These are phyloP conservation scores for Spongospora subterranea DNA, from an alignment of 208 protist species.

Conservation along the genomic window DNA sequence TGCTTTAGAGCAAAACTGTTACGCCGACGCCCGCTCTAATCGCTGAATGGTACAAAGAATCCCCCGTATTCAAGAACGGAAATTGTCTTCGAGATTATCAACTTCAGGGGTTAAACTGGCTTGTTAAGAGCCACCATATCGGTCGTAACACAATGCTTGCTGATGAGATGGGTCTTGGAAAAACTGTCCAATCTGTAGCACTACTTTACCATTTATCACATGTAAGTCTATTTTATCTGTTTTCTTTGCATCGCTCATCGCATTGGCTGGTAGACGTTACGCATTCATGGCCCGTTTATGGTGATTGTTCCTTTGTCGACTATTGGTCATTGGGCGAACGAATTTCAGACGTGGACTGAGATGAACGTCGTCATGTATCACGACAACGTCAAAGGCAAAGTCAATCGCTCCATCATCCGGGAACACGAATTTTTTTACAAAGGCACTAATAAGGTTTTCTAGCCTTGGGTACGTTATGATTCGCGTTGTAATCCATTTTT, in stretches of 20 bases:
- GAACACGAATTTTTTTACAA: slow-evolving; percentile 61
- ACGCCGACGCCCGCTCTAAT: slow-evolving; percentile 25
- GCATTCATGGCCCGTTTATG: slow-evolving; percentile 78
- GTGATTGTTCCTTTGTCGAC: slow-evolving; percentile 78
- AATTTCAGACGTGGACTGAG: slow-evolving; percentile 80
- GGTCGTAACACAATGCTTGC: slow-evolving; percentile 70
- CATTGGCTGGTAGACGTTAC: background rate
- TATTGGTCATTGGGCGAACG: slow-evolving; percentile 70
- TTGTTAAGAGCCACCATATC: slow-evolving; percentile 68
- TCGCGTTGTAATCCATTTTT: background rate
- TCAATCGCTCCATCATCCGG: slow-evolving; percentile 48
- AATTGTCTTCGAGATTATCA: slow-evolving; percentile 70
- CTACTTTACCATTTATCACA: slow-evolving; percentile 60
- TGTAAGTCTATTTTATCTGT: background rate
- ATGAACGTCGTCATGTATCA: slow-evolving; percentile 79
- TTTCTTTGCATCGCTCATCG: background rate
- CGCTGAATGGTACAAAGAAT: slow-evolving; percentile 51
- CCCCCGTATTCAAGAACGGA: slow-evolving; percentile 65
- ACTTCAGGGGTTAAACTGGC: slow-evolving; percentile 74
- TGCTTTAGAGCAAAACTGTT: slow-evolving; percentile 38
- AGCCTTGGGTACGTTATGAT: background rate
- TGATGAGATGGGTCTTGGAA: slow-evolving; percentile 76
- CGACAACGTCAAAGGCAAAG: slow-evolving; percentile 67
- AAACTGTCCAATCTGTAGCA: slow-evolving; percentile 68
- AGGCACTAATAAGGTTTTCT: slow-evolving; percentile 7